A percentile compares a stretch with the other conserved stretches of the same genome.
phyloP scores from a whole-genome alignment of 2,329 filamentous ascomycete genomes.

The Ophiostoma quercus region DNA sequence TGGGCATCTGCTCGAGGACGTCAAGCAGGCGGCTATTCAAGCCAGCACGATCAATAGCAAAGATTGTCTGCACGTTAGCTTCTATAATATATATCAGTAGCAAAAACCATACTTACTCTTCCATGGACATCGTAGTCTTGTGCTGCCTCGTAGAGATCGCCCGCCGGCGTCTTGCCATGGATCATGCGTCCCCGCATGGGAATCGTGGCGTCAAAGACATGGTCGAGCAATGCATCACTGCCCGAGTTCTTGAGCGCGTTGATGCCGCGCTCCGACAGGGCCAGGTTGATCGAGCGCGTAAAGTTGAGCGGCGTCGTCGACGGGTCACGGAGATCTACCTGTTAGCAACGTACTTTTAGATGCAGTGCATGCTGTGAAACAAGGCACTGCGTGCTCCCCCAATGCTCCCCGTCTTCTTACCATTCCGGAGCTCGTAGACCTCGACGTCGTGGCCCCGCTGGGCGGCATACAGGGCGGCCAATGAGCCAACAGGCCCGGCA shows the following conservation, averaged over 20 bases:
- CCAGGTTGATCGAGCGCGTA: constrained; percentile 97
- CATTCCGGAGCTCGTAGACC: constrained; percentile 86
- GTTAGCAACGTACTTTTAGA: constrained; percentile 11
- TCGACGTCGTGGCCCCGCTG: constrained; percentile 83
- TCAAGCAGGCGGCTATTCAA: constrained; percentile 82
- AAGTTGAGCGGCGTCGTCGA: constrained; percentile 85
- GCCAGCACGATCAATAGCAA: constrained; percentile 75
- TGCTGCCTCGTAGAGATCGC: constrained; percentile 66
- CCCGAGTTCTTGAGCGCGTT: constrained; percentile 73
- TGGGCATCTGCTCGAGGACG: constrained; percentile 73
- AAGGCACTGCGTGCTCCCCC: too few relatives aligned
- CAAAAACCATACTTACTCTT: constrained; percentile 51
- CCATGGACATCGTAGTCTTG: constrained; percentile 89
- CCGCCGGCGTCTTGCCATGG: constrained; percentile 62
- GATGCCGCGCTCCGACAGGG: constrained; percentile 88
- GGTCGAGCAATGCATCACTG: constrained; percentile 61
- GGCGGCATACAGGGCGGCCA: constrained; percentile 90
- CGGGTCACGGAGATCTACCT: constrained; percentile 75
- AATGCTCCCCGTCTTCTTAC: constrained; percentile 42
- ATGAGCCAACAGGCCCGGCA: constrained; percentile 85
- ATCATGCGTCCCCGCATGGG: constrained; percentile 98
- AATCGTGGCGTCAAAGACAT: constrained; percentile 71
- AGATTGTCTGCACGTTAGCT: constrained; percentile 58
- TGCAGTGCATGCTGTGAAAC: background rate
- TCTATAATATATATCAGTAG: background rate